A percentile compares a stretch with the other conserved stretches of the same genome.
Conservation (phyloP, 352 stramenopile species). For the Globisporangium paddicum region DNA sequence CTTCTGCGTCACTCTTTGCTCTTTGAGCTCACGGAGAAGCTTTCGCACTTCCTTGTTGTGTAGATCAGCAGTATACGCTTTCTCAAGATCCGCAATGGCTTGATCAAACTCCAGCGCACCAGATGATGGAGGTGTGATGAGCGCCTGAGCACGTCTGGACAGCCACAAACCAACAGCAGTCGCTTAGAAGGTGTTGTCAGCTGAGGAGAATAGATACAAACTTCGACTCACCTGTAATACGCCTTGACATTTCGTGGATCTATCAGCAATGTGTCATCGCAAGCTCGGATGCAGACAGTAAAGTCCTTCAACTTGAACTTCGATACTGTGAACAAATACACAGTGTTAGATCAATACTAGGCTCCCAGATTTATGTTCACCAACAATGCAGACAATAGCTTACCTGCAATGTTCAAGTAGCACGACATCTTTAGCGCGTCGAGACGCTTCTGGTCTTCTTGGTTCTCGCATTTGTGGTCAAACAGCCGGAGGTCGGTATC, state of each 20-base stretch:
- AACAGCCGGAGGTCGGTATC: conserved; percentile 62
- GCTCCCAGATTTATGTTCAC: background rate
- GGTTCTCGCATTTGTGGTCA: conserved; percentile 49
- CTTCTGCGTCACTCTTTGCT: conserved; percentile 59
- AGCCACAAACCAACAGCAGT: background rate
- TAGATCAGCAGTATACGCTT: conserved; percentile 52
- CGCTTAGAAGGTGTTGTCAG: background rate
- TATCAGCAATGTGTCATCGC: conserved; percentile 61
- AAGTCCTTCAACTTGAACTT: conserved; percentile 82
- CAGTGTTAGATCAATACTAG: background rate
- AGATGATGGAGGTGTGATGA: conserved; percentile 71
- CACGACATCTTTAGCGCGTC: conserved; percentile 58
- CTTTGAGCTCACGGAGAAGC: conserved; percentile 60
- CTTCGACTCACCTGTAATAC: conserved; percentile 43
- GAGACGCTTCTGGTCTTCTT: conserved; percentile 37
- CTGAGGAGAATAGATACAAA: background rate
- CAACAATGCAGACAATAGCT: background rate
- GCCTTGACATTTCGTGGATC: conserved; percentile 71
- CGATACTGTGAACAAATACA: conserved; percentile 27
- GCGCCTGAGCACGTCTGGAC: conserved; percentile 55
- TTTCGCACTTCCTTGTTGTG: conserved; percentile 60
- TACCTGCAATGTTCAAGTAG: conserved; percentile 77
- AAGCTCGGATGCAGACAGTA: conserved; percentile 49
- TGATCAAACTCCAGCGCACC: conserved; percentile 75
- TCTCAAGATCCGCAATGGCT: conserved; percentile 66